Evolutionary conservation across 768 basidiomycete species (phyloP), one percentile per base, ranked within the genome.

Genomic region (Dioszegia aurantiaca): DNA sequence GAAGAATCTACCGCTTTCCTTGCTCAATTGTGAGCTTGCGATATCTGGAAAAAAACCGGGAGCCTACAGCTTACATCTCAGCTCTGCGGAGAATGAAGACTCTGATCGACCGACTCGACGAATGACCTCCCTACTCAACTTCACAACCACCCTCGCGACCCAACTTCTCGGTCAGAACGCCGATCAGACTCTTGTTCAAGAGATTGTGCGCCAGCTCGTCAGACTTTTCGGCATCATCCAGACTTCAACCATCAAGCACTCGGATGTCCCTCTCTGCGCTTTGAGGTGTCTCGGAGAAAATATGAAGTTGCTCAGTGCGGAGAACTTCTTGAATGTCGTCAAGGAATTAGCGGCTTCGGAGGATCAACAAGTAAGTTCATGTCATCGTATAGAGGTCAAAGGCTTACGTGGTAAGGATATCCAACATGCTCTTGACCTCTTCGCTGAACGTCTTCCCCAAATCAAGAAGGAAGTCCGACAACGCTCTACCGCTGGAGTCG

Each of bases 221-320:
- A 58, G 42, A 21, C 66, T 62, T 24, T 61, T 40, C 24, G 67
- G n/a, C 21, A 52, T 10, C 26, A 54, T 42, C 59, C 60, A 52
- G n/a, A 40, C 49, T n/a, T 45, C 57, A 16, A 8, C 39, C n/a
- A 1, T 62, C 11, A 23, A 36, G 3, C 24, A 40, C 6, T 41
- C 56, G 26, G 69, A 70, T 16, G 51, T 76, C 27, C 41, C 41
- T 6, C 26, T 37, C 2, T 60, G 56, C 0, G 48, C 62, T 12
- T 81, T 83, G 26, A 63, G 72, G 17, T 80, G 84, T 3, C 77
- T 89, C 47, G 80, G 77, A 16, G 81, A 79, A 44, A 78, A 83
- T 1, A 80, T 90, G 51, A 79, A 75, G 23, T 81, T 84, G 41
- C 85, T 93, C 78, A 82, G 86, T 8, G 90, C 86, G 2, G 72